A percentile compares a stretch with the other conserved stretches of the same genome.
phyloP scores from a whole-genome alignment of 306 rosid genomes.

The Quercus wislizeni region DNA sequence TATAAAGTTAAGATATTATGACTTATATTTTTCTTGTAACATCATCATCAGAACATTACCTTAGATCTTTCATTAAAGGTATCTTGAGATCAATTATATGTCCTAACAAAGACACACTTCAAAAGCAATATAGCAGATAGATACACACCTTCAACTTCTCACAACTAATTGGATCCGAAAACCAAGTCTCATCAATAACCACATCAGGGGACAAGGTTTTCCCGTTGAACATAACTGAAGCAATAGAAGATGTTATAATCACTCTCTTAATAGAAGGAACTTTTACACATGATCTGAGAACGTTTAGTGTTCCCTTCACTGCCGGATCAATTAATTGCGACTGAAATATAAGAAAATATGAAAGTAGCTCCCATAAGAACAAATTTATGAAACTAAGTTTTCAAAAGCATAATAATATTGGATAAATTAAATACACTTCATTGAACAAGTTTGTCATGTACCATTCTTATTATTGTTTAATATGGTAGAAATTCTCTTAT shows the following conservation, averaged over 20 bases:
- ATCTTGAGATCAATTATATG: neutral
- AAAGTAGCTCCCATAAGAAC: neutral
- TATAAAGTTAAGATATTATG: no score
- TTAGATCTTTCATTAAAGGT: neutral
- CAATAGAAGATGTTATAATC: slow-evolving; percentile 27
- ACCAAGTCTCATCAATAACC: no score
- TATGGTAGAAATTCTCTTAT: no score
- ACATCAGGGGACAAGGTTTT: slow-evolving; percentile 2
- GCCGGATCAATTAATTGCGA: slow-evolving; percentile 27
- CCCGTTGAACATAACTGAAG: neutral
- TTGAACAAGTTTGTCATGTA: neutral
- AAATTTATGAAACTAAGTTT: neutral
- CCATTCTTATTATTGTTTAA: neutral
- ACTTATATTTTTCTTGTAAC: neutral
- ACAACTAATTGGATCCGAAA: slow-evolving; percentile 4
- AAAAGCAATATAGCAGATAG: neutral
- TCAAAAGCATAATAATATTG: neutral
- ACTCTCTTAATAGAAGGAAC: slow-evolving; percentile 11
- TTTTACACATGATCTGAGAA: slow-evolving; percentile 22
- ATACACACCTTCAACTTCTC: slow-evolving; percentile 11
- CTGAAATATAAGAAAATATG: slow-evolving; percentile 1
- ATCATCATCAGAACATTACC: neutral
- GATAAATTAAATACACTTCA: neutral
- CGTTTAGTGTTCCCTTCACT: slow-evolving; percentile 30
- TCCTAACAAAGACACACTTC: neutral